phyloP scores from a whole-genome alignment of 805 yeast genomes.

The Naumovozyma baii region DNA sequence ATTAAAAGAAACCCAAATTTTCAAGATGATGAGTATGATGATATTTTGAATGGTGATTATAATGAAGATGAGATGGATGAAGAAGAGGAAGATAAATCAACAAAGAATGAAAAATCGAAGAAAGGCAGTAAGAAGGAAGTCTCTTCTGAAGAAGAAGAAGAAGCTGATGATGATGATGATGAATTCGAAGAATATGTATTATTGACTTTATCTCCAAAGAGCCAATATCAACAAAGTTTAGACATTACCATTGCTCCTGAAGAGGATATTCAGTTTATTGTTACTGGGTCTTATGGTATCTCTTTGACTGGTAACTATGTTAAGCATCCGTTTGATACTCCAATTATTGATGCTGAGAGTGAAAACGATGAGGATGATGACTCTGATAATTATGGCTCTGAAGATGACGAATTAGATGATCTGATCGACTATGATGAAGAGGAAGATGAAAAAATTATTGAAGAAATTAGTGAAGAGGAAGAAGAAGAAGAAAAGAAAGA shows the following conservation, averaged over 20 bases:
- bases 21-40: constrained; percentile 39
- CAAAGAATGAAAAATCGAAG: constrained; percentile 41
- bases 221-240: constrained; percentile 72
- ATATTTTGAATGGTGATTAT: constrained; percentile 35
- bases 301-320: constrained; percentile 87
- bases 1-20: constrained; percentile 56
- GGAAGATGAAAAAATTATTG: constrained; percentile 27
- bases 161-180: constrained; percentile 45
- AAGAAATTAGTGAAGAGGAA: constrained; percentile 27
- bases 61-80: constrained; percentile 35
- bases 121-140: constrained; percentile 36
- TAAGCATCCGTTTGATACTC: constrained; percentile 76
- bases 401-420: constrained; percentile 46
- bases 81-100: constrained; percentile 37
- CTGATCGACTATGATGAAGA: constrained; percentile 49
- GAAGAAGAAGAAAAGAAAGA: constrained; percentile 18
- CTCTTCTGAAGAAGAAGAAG: constrained; percentile 41
- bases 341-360: constrained; percentile 39
- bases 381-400: constrained; percentile 42
- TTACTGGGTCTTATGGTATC: constrained; percentile 83
- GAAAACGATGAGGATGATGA: constrained; percentile 41
- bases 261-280: constrained; percentile 84
- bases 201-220: constrained; percentile 77
- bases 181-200: constrained; percentile 71
- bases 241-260: constrained; percentile 79